Evolutionary conservation across 768 basidiomycete genomes (phyloP).

Genomic region (Tephrocybe sp.): DNA sequence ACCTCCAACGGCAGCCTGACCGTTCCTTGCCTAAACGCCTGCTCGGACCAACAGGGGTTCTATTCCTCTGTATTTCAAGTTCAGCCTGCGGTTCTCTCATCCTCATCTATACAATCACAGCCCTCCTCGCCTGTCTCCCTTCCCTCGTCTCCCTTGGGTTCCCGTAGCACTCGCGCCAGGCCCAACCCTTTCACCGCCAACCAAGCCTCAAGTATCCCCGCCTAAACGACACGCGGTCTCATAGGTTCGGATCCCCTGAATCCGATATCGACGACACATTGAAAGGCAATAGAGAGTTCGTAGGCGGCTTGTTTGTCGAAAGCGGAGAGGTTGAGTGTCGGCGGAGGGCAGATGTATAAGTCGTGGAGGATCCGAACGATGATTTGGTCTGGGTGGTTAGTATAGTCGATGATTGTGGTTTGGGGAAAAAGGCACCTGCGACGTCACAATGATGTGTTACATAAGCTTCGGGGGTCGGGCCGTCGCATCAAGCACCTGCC

Average conservation of each 20-base stretch:
- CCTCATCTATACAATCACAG: constrained; percentile 52
- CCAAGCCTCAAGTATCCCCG: constrained; percentile 94
- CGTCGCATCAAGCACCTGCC: too few relatives aligned
- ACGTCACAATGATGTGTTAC: too few relatives aligned
- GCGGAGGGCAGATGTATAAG: constrained; percentile 79
- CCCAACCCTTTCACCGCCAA: constrained; percentile 84
- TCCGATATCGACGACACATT: constrained; percentile 96
- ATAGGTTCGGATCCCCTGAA: constrained; percentile 93
- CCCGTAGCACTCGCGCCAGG: constrained; percentile 78
- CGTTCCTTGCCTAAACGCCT: constrained; percentile 3
- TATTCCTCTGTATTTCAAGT: constrained; percentile 48
- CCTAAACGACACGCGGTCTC: constrained; percentile 88
- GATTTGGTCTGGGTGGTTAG: too few relatives aligned
- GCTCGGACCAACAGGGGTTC: constrained; percentile 15
- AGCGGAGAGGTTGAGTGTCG: constrained; percentile 62
- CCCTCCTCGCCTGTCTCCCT: constrained; percentile 61
- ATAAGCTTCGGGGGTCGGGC: too few relatives aligned
- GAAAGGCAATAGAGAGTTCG: constrained; percentile 90
- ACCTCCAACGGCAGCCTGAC: constrained; percentile 3
- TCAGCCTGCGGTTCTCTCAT: constrained; percentile 60
- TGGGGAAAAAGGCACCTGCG: too few relatives aligned
- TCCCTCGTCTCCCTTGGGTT: constrained; percentile 73
- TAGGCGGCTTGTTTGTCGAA: constrained; percentile 86
- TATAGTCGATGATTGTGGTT: too few relatives aligned
- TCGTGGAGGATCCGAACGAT: constrained; percentile 90